These are phyloP conservation scores for Candida sp. DNA, from an alignment of 1,139 yeast genomes.

Conservation along the genomic window DNA sequence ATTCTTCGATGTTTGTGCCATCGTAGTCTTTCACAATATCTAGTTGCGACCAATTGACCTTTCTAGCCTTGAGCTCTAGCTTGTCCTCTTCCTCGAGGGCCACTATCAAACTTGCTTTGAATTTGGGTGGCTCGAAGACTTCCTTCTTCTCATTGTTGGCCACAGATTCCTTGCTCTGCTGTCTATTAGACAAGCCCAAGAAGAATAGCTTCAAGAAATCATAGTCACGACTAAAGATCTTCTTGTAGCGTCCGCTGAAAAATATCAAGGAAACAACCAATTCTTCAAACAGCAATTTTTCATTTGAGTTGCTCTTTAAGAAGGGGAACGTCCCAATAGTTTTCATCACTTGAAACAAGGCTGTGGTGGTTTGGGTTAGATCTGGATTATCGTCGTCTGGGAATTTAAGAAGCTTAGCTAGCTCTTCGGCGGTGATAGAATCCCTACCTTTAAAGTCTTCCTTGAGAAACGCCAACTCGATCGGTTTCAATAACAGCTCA, in stretches of 20 bases:
- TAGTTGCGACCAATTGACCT: slow-evolving; percentile 29
- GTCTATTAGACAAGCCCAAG: slow-evolving; percentile 17
- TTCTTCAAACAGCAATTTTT: slow-evolving; percentile 19
- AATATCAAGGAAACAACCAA: slow-evolving; percentile 29
- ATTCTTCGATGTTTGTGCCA: slow-evolving; percentile 30
- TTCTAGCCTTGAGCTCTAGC: slow-evolving; percentile 17
- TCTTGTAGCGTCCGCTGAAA: slow-evolving; percentile 28
- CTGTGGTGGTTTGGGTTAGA: slow-evolving; percentile 11
- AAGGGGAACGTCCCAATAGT: slow-evolving; percentile 38
- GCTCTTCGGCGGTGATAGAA: slow-evolving; percentile 1
- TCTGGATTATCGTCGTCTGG: neutral
- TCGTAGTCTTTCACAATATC: slow-evolving; percentile 23
- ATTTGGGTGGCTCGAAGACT: neutral
- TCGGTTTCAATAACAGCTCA: slow-evolving; percentile 22
- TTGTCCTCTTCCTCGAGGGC: slow-evolving; percentile 16
- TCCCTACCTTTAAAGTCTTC: neutral
- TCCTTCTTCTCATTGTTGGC: slow-evolving; percentile 3
- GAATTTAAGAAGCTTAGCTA: slow-evolving; percentile 8
- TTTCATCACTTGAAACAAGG: slow-evolving; percentile 27
- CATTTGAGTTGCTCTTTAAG: slow-evolving; percentile 15
- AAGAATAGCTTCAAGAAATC: slow-evolving; percentile 31
- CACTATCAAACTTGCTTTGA: slow-evolving; percentile 9
- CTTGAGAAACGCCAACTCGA: slow-evolving; percentile 22
- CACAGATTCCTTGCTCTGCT: neutral
- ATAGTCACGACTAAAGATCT: slow-evolving; percentile 21